Evolutionary conservation across 2,329 filamentous ascomycete genomes (phyloP).

Genomic region (Capronia americana): DNA sequence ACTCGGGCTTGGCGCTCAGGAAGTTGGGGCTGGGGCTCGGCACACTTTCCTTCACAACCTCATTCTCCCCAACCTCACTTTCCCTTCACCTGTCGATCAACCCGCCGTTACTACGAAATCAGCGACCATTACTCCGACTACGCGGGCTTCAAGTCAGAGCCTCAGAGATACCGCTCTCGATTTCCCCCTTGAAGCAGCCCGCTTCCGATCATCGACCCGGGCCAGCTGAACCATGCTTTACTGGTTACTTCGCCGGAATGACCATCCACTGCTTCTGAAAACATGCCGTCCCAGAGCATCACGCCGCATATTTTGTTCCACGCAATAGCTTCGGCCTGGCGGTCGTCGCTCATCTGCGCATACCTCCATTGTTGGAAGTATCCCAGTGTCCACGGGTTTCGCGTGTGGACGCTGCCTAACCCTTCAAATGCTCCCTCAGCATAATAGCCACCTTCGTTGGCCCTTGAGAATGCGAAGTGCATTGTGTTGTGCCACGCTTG

Average conservation of each 20-base stretch:
- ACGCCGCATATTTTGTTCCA: conserved; percentile 24
- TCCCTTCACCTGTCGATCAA: neutral
- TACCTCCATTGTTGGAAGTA: conserved; percentile 30
- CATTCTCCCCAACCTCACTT: neutral
- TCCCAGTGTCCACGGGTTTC: conserved; percentile 26
- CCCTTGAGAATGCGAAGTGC: conserved; percentile 21
- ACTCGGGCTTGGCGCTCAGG: neutral
- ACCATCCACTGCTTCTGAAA: conserved; percentile 26
- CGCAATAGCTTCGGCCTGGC: conserved; percentile 9
- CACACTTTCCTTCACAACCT: neutral
- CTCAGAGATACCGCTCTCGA: conserved; percentile 24
- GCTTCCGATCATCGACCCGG: conserved; percentile 29
- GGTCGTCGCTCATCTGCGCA: conserved; percentile 25
- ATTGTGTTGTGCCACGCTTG: conserved; percentile 30
- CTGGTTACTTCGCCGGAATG: conserved; percentile 27
- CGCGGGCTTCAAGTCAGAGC: neutral
- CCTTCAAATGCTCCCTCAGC: conserved; percentile 24
- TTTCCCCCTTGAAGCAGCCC: conserved; percentile 19
- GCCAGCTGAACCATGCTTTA: conserved; percentile 32
- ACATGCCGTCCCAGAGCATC: conserved; percentile 31
- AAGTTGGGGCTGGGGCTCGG: neutral
- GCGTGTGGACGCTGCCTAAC: conserved; percentile 28
- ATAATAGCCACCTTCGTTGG: conserved; percentile 27
- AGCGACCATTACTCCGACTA: neutral
- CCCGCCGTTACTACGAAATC: neutral